Percentiles rank a stretch among this genome's conserved stretches.
These are phyloP conservation scores for Thraustotheca clavata DNA, from an alignment of 352 stramenopile genomes.

Conservation along the genomic window DNA sequence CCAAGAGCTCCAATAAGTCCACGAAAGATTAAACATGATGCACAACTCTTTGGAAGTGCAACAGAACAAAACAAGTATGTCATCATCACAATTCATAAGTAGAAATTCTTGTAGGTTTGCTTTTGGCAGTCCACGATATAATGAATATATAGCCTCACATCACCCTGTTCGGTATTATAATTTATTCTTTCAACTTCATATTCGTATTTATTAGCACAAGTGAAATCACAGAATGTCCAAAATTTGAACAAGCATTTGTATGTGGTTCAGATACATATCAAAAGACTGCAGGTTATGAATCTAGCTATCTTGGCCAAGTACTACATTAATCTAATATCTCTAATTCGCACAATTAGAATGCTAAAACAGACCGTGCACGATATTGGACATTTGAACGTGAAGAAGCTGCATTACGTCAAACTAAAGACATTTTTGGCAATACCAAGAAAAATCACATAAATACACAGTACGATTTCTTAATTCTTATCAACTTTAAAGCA, in stretches of 20 bases:
- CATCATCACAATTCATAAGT: neutral
- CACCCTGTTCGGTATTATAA: neutral
- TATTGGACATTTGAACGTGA: slow-evolving; percentile 18
- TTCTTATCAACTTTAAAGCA: neutral
- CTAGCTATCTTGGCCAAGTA: slow-evolving; percentile 13
- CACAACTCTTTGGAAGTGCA: slow-evolving; percentile 13
- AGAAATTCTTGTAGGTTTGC: neutral
- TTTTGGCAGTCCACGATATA: neutral
- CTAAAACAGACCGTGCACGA: neutral
- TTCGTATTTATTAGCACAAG: neutral
- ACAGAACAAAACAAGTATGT: slow-evolving; percentile 15
- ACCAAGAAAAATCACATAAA: neutral
- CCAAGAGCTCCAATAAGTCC: neutral
- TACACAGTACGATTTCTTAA: neutral
- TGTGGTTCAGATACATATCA: slow-evolving; percentile 9
- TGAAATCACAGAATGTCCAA: slow-evolving; percentile 18
- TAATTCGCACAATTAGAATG: neutral
- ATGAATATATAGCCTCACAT: neutral
- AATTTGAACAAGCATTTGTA: slow-evolving; percentile 14
- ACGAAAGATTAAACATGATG: slow-evolving; percentile 1
- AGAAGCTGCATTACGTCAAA: slow-evolving; percentile 4
- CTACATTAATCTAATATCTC: neutral
- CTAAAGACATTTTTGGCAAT: slow-evolving; percentile 20
- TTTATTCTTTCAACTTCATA: neutral
- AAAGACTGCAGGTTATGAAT: slow-evolving; percentile 11